Base-by-base conservation (phyloP, 1,139 yeast species). In the Starmera stellimalicola region DNA sequence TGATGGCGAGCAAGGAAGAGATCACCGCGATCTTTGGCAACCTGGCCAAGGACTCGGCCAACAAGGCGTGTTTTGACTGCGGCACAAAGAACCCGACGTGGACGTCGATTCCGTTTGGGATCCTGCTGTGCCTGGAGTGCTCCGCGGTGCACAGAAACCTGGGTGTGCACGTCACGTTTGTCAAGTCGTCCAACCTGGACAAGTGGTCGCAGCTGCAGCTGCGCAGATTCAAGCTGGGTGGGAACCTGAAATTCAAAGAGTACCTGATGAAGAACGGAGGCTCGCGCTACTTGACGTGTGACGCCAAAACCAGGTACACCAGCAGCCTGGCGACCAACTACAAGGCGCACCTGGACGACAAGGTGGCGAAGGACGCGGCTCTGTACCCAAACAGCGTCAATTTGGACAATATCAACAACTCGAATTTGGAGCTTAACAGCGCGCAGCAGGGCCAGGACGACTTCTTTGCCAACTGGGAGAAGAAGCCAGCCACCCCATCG, bases 101-200 rank as follows among this genome's bases (percentile, higher is more conserved):
- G 98, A 93, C 97, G 3, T 84, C 95, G 18, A 95, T 94, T 32
- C 94, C 94, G 41, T 87, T 85, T 54, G 97, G 97, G 37, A 87
- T 91, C 35, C 79, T 88, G 58, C 69, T 91, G 46, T 91, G 97
- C 59, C 72, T 88, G 37, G 95, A 88, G 53, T 91, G 97, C 58
- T 94, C 96, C 40, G 95, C 96, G n/a, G 74, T 81, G 40, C 98
- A 91, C 58, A 75, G 98, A 57, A 93, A 94, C 37, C 64, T 91
- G 54, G 98, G 98, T 35, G 97, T 88, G 32, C 98, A 91, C 56
- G 80, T 91, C 46, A 81, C 96, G 24, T 91, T 91, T 61, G 97
- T 91, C 32, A 84, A 88, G 54, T 84, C 95, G 25, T 77, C 94
- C 29, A 85, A 84, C 42, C 70, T 91, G 68, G 98, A 91, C 59